Evolutionary conservation across 441 rosid genomes (phyloP).

Genomic region (Iberis amara): DNA sequence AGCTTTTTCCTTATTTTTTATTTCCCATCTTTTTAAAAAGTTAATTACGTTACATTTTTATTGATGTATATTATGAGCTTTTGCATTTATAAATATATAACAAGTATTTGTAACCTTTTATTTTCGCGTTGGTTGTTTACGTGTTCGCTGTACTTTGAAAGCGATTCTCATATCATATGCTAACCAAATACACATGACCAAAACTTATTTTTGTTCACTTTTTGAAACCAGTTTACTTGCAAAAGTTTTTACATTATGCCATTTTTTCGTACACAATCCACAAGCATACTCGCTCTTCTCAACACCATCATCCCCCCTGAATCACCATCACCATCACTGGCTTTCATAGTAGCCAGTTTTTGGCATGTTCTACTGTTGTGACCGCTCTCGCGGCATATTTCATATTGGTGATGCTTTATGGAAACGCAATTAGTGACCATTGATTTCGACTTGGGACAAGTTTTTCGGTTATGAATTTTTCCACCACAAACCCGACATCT

Average conservation of each 20-base stretch:
- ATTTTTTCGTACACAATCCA: constrained; percentile 40
- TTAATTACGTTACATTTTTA: too few relatives aligned
- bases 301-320: constrained; percentile 10
- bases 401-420: constrained; percentile 39
- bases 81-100: too few relatives aligned
- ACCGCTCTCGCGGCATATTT: constrained; percentile 50
- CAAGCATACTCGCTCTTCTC: constrained; percentile 39
- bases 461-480: constrained; percentile 78
- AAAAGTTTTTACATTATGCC: constrained; percentile 62
- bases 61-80: too few relatives aligned
- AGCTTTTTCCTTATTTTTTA: too few relatives aligned
- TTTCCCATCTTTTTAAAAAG: too few relatives aligned
- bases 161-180: too few relatives aligned
- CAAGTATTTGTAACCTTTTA: too few relatives aligned
- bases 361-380: constrained; percentile 74
- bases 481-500: constrained; percentile 64
- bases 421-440: constrained; percentile 26
- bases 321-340: not conserved
- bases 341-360: constrained; percentile 26
- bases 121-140: too few relatives aligned
- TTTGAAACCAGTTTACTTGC: constrained; percentile 31
- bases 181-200: too few relatives aligned
- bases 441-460: constrained; percentile 48
- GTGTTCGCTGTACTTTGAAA: too few relatives aligned
- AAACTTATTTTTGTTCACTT: not conserved